Base-by-base conservation (phyloP, 805 yeast genomes). In the Suhomyces faveliae region DNA sequence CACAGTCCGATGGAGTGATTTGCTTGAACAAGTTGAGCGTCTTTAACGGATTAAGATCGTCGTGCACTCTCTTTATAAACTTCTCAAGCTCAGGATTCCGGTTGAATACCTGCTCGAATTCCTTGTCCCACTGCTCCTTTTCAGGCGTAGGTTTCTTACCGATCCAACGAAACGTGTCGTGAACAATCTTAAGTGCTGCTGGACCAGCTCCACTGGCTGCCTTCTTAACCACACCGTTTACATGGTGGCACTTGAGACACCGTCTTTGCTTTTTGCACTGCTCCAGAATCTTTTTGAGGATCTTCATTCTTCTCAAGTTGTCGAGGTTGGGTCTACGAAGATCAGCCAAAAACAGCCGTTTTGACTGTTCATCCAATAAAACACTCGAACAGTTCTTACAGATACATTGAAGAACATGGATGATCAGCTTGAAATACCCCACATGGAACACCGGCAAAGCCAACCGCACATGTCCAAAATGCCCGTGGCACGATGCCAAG, bases 401-500 rank as follows among this genome's bases (percentile, higher is more conserved):
- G 51, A 94, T 83, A 46, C 88, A 81, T 66, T 94, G 99, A 47
- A 94, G 70, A 35, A 94, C 90, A 61, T 83, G 86, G 54, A 94
- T 87, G 19, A 89, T 87, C 38, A 91, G 84, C 65, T 92, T 92
- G 77, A 94, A 94, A 66, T 91, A 94, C 15, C 99, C 99, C 41
- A 94, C 94, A 62, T 94, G 99, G 71, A 92, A 94, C 11, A 91
- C 98, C 1, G 99, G 99, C 40, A 94, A 73, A 0, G 98, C 96
- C 45, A 94, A 77, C 59, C 89, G 81, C 53, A 94, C 81, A 61
- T 95, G 97, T 37, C 99, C 99, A 66, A 94, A 94, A 71, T 94
- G 99, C 49, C 99, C 99, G 70, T 92, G 97, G 66, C 99, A 94
- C 1, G 96, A 80, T 0, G 96, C 96, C 54, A 94, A 71, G 56